These are phyloP conservation scores for Yamadazyma spencermartinsiae DNA, from an alignment of 1,139 yeast genomes.

Conservation along the genomic window DNA sequence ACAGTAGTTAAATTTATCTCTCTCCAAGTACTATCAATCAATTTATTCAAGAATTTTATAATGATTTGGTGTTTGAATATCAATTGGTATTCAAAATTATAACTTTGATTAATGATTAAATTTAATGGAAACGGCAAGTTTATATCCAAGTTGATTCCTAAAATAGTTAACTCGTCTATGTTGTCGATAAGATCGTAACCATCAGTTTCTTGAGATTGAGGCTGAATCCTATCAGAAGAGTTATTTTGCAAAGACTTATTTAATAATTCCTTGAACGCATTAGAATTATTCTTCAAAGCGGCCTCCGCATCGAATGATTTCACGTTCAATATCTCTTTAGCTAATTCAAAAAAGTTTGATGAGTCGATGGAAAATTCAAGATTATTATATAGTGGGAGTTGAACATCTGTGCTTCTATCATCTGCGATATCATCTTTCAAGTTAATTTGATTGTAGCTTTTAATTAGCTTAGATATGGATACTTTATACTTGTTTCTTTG, in stretches of 20 bases:
- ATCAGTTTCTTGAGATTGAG: neutral
- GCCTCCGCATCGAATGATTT: slow-evolving; percentile 64
- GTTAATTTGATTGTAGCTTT: slow-evolving; percentile 19
- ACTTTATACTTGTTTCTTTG: slow-evolving; percentile 32
- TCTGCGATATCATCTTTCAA: neutral
- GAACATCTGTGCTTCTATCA: slow-evolving; percentile 9
- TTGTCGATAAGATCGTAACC: slow-evolving; percentile 46
- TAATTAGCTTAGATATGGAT: slow-evolving; percentile 29
- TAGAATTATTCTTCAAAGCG: slow-evolving; percentile 41
- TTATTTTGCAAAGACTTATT: slow-evolving; percentile 33
- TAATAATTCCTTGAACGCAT: slow-evolving; percentile 35
- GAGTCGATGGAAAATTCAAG: slow-evolving; percentile 34
- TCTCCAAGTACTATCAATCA: slow-evolving; percentile 69
- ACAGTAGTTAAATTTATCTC: slow-evolving; percentile 66
- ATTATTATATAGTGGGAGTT: slow-evolving; percentile 20
- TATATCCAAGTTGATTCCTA: slow-evolving; percentile 61
- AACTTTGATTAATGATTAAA: slow-evolving; percentile 67
- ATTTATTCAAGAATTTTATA: slow-evolving; percentile 60
- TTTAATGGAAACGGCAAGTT: slow-evolving; percentile 85
- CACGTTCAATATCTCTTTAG: slow-evolving; percentile 64
- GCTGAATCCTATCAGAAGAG: slow-evolving; percentile 12
- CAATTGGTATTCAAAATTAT: slow-evolving; percentile 76
- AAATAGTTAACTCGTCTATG: slow-evolving; percentile 34
- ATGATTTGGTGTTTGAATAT: slow-evolving; percentile 71
- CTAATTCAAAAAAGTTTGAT: slow-evolving; percentile 52